Evolutionary conservation across 2,329 filamentous ascomycete species (phyloP), one percentile per base, ranked within the genome.

Genomic region (Seiridium cupressi): DNA sequence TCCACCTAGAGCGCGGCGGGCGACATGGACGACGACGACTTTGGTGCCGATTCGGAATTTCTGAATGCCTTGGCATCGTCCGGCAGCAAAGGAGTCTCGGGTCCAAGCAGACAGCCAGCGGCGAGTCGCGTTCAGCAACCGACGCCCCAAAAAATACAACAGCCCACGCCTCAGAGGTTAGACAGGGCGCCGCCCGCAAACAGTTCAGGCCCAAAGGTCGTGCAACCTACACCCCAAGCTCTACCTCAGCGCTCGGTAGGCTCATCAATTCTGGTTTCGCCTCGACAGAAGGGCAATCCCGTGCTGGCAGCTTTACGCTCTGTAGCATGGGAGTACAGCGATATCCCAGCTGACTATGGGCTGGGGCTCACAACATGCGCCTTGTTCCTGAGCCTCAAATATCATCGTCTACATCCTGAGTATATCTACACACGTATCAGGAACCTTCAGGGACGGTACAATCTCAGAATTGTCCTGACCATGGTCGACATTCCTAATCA

Each of bases 401-500:
- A 99, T 75, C 95, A 99, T 75, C 92, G 94, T 35, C 83, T 99
- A 57, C 95, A 99, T 72, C 95, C 95, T 1, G 95, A 99, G 76
- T 99, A 99, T 79, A 92, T 99, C 69, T 98, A 98, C 79, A 93
- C 90, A 32, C 90, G 95, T 60, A 96, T 99, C 66, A 89, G 90
- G 57, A 87, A 88, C 54, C 81, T 99, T 4, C 91, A 91, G 56
- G 91, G 91, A 55, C 92, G 91, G 76, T 98, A 96, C 78, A 89
- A 88, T 65, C 83, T 99, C 26, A 91, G 95, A 53, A 83, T 99
- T 57, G 78, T 99, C 35, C 83, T 99, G 54, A 88, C 89, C 26
- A 93, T 98, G 86, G 93, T 98, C 34, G 95, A 99, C 74, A 97
- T 99, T 57, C 87, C 89, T 32, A 97, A 96, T 70, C 95, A 98